phyloP scores from a whole-genome alignment of 371 early-diverging fungal species.

The Mucor circinelloides region DNA sequence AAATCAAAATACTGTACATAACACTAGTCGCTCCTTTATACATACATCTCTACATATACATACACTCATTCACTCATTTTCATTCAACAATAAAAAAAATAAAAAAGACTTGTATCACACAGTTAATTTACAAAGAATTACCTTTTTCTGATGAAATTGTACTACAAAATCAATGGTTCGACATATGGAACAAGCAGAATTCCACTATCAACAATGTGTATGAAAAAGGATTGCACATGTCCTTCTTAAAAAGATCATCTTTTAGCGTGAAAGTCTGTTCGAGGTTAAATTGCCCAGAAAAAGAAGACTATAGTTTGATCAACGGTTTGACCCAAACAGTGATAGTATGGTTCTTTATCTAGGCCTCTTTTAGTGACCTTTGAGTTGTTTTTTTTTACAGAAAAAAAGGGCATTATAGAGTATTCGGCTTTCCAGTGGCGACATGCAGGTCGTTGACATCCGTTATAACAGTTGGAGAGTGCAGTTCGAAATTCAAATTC shows the following conservation, averaged over 20 bases:
- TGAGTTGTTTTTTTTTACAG: too few relatives aligned
- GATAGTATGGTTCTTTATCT: too few relatives aligned
- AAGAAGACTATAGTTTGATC: too few relatives aligned
- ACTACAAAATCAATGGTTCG: background rate
- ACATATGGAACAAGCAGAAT: background rate
- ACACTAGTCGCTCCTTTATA: background rate
- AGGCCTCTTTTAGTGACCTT: too few relatives aligned
- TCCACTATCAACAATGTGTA: background rate
- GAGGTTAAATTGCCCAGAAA: too few relatives aligned
- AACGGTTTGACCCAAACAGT: too few relatives aligned
- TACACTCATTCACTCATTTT: background rate
- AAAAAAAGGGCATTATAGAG: too few relatives aligned
- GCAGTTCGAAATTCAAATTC: too few relatives aligned
- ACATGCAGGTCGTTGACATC: too few relatives aligned
- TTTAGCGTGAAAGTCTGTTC: too few relatives aligned
- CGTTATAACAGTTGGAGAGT: too few relatives aligned
- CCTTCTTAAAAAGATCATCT: background rate
- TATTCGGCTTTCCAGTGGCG: too few relatives aligned
- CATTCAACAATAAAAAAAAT: background rate
- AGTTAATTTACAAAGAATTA: background rate
- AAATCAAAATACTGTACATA: background rate
- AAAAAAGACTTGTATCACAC: background rate
- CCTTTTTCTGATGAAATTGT: background rate
- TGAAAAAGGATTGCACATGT: background rate
- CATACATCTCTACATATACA: background rate